Evolutionary conservation across 306 rosid genomes (phyloP).

Genomic region (Trifolium subterraneum): DNA sequence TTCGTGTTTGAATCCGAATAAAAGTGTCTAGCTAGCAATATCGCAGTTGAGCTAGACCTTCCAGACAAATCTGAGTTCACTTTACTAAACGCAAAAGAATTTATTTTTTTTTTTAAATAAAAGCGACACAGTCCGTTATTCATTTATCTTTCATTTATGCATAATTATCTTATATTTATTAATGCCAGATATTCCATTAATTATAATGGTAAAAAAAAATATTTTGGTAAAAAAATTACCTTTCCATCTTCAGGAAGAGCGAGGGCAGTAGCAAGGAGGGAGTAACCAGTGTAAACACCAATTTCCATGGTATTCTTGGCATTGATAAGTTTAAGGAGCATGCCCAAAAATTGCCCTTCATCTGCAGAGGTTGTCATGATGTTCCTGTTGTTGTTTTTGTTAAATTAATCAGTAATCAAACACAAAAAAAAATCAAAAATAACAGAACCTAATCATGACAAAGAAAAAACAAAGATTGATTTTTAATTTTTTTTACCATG

Average conservation of each 20-base stretch:
- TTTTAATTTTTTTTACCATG: constrained; percentile 58
- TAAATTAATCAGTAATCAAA: constrained; percentile 25
- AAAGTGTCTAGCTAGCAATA: too few relatives aligned
- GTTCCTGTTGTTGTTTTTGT: constrained; percentile 66
- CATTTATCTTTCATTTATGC: too few relatives aligned
- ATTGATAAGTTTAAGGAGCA: constrained; percentile 88
- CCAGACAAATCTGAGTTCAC: too few relatives aligned
- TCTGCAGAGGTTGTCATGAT: constrained; percentile 94
- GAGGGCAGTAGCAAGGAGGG: constrained; percentile 91
- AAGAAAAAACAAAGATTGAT: too few relatives aligned
- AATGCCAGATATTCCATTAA: neutral
- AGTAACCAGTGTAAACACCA: constrained; percentile 95
- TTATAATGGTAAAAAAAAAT: neutral
- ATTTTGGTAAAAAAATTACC: constrained; percentile 48
- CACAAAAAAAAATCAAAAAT: neutral
- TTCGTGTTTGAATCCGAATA: too few relatives aligned
- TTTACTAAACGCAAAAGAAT: neutral
- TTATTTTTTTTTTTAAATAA: too few relatives aligned
- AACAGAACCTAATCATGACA: neutral
- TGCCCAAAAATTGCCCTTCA: constrained; percentile 89
- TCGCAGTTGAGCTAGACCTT: too few relatives aligned
- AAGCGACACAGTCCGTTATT: too few relatives aligned
- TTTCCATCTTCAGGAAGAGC: constrained; percentile 94
- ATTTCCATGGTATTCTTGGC: constrained; percentile 97
- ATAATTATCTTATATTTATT: too few relatives aligned